These are phyloP conservation scores for Zizania latifolia DNA, from an alignment of 176 grass and related monocot genomes.

Conservation along the genomic window DNA sequence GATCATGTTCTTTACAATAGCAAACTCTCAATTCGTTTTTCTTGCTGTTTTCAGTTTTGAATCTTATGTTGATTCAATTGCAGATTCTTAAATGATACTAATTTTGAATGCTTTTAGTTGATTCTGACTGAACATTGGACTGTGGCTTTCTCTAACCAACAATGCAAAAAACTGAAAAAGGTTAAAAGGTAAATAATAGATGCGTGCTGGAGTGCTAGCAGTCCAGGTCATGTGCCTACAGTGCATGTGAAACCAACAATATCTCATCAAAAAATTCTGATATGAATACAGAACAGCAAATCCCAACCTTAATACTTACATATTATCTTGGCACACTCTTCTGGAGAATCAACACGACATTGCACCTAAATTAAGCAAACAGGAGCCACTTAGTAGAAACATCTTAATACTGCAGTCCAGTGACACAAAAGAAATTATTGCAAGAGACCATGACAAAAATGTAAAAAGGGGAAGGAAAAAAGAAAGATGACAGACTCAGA, in stretches of 20 bases:
- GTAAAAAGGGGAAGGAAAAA: background rate
- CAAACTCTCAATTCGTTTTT: background rate
- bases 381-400: background rate
- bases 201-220: background rate
- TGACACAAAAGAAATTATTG: background rate
- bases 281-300: background rate
- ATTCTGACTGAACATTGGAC: background rate
- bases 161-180: background rate
- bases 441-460: background rate
- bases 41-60: background rate
- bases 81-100: background rate
- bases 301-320: slow-evolving; percentile 25
- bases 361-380: slow-evolving; percentile 49
- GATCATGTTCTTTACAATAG: background rate
- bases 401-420: background rate
- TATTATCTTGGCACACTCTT: slow-evolving; percentile 83
- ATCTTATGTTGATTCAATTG: background rate
- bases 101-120: background rate
- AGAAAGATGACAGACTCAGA: background rate
- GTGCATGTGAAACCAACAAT: background rate
- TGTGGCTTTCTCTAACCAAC: background rate
- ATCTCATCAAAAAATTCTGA: background rate
- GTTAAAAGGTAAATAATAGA: background rate
- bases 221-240: background rate
- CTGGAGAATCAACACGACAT: slow-evolving; percentile 74